Evolutionary conservation across 345 rosid genomes (phyloP), one percentile per base, ranked within the genome.

Genomic region (Kandelia obovata): DNA sequence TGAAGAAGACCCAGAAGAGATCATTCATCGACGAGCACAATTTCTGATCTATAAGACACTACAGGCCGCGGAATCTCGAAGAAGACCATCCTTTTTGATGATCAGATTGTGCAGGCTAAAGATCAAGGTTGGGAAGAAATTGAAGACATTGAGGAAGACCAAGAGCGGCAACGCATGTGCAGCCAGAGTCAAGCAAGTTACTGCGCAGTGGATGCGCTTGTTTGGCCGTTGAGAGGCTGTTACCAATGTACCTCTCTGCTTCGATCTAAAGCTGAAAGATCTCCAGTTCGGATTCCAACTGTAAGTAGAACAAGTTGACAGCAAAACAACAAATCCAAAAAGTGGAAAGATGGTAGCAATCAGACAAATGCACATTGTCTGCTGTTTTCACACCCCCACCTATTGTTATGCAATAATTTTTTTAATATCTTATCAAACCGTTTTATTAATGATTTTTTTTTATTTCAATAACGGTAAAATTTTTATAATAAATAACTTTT

Each of bases 41-140:
- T 94, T 91, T 84, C 82, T 91, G 89, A 87, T 94, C 71, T 86
- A 91, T 85, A 91, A 85, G 73, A 84, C 66, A 19, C 25, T 91
- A 34, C 83, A 83, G 67, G 71, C 71, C 61, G 96, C 88, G 5
- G 88, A 86, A 58, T 43, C 84, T 28, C 73, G 69, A 64, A 75
- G 83, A 78, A 85, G 75, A 17, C 71, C 83, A 15, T 87, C 80
- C 11, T 83, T 76, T 56, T 19, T 80, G 55, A 72, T 85, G 68
- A 59, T 88, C 76, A 86, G 83, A 77, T 68, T 89, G 20, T 71
- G 83, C 17, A 83, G 73, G 62, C 65, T 87, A 53, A 88, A 84
- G 77, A 69, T 83, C 34, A 89, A 81, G 89, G 79, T 94, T 17
- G 95, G 95, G 34, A 85, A 74, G 69, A 84, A 83, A 51, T 61